Base-by-base conservation (phyloP, 345 rosid genomes). In the Luvunga scandens region DNA sequence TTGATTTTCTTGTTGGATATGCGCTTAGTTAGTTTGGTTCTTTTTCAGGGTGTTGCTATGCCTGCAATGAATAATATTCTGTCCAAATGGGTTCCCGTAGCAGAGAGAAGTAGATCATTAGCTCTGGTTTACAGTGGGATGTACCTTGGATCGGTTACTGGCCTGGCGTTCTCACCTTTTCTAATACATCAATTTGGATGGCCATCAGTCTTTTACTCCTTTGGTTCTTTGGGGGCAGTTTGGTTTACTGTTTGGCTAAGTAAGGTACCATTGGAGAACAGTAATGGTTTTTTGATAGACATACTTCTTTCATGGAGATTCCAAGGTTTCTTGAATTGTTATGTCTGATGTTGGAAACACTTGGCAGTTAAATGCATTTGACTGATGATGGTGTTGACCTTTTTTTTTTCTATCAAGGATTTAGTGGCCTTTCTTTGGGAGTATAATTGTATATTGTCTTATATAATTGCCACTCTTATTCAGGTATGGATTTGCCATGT, bases 61-160 rank as follows among this genome's bases (percentile, higher is more conserved):
- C 98, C 99, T 78, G 99, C 99, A 63, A 95, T 95, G 99, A 95
- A 93, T 76, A 95, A 93, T 79, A 93, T 95, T 77, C 67, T 95
- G 65, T 92, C 99, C 2, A 95, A 92, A 71, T 95, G 98, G 99
- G 94, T 95, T 71, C 97, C 98, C 48, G 88, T 95, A 68, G 86
- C 90, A 66, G 98, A 93, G 85, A 95, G 98, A 86, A 95, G 98
- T 72, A 86, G 98, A 84, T 93, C 98, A 2, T 86, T 93, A 10
- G 98, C 98, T 13, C 85, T 95, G 75, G 98, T 95, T 36, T 95
- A 93, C 80, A 93, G 98, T 64, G 98, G 98, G 80, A 93, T 95
- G 98, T 93, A 93, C 77, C 91, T 95, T 66, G 97, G 98, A 83
- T 95, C 95, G 0, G 98, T 93, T 61, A 92, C 91, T n/a, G 98